Evolutionary conservation across 1,284 basidiomycete genomes (phyloP), one percentile per base, ranked within the genome.

Genomic region (Chalciporus sp.): DNA sequence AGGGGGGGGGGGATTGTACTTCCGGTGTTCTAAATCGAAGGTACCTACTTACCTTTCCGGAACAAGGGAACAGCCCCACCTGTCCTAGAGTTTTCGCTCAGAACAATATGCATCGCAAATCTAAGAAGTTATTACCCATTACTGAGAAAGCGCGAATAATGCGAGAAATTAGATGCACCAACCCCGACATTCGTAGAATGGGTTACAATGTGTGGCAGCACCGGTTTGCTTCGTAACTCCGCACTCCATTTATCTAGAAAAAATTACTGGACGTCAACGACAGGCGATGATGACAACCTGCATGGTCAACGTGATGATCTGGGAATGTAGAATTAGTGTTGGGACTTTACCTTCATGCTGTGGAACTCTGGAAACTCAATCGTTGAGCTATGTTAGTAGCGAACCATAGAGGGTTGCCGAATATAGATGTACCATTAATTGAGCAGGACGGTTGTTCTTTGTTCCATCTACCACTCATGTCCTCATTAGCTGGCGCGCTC

Each of bases 401-500:
- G 29, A 31, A 28, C 7, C 33, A 19, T 35, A 1, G 14, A n/a
- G 7, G 27, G 9, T 10, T 59, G 8, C 64, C 61, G 42, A 53
- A 68, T 69, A 52, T 48, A 53, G 64, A 17, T 37, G 23, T 4
- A 39, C n/a, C 8, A 31, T 14, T 16, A 23, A 12, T 11, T 11
- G 1, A 37, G 31, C 31, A 3, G 8, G 23, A 23, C 11, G 31
- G 8, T 7, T 31, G 12, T 12, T 33, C 35, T 11, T n/a, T 33
- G 28, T 49, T 35, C 26, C 12, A 16, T 44, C 29, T 8, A 33
- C 42, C 49, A 41, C 19, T 42, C 53, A 76, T 76, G 74, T 78
- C 74, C 37, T 78, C 76, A 4, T 63, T 76, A 11, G 76, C 75
- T 9, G 74, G 72, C 10, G 74, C 76, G 7, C 66, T 78, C 8